Conservation (phyloP, 768 basidiomycete species). For the Calocybe cyanea region DNA sequence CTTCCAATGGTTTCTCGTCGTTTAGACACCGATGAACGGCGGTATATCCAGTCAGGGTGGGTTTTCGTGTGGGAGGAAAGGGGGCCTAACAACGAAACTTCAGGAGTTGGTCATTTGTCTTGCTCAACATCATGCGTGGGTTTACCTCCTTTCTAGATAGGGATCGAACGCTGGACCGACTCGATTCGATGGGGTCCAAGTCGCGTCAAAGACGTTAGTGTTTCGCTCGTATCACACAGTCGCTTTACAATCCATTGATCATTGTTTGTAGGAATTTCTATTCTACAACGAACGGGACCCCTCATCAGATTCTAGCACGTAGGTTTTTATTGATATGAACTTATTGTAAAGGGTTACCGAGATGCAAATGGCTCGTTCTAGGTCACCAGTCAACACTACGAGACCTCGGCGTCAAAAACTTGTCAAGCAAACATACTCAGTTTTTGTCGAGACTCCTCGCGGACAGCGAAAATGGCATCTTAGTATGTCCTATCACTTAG, state of each 20-base stretch:
- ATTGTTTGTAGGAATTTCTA: constrained; percentile 57
- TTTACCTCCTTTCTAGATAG: constrained; percentile 41
- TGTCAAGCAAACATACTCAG: constrained; percentile 80
- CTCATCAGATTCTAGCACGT: constrained; percentile 49
- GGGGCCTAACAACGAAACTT: constrained; percentile 60
- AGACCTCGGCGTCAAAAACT: constrained; percentile 40
- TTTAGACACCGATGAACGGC: constrained; percentile 72
- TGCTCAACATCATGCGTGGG: constrained; percentile 5
- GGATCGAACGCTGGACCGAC: constrained; percentile 82
- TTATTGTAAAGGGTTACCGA: too few species aligned
- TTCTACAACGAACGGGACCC: constrained; percentile 69
- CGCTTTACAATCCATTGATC: constrained; percentile 1
- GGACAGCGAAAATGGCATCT: constrained; percentile 82
- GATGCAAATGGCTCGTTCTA: constrained; percentile 8
- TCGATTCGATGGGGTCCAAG: constrained; percentile 78
- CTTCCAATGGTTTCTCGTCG: constrained; percentile 69
- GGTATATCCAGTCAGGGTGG: constrained; percentile 64
- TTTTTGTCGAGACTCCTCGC: constrained; percentile 59
- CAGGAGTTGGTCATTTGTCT: constrained; percentile 44
- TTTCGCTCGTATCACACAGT: constrained; percentile 10
- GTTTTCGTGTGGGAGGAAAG: constrained; percentile 87
- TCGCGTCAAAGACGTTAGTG: constrained; percentile 66
- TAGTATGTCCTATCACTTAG: constrained; percentile 40
- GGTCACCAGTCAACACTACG: constrained; percentile 20
- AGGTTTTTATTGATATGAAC: constrained; percentile 17